Evolutionary conservation across 352 stramenopile genomes (phyloP).

Genomic region (Thalassiosira exigua): DNA sequence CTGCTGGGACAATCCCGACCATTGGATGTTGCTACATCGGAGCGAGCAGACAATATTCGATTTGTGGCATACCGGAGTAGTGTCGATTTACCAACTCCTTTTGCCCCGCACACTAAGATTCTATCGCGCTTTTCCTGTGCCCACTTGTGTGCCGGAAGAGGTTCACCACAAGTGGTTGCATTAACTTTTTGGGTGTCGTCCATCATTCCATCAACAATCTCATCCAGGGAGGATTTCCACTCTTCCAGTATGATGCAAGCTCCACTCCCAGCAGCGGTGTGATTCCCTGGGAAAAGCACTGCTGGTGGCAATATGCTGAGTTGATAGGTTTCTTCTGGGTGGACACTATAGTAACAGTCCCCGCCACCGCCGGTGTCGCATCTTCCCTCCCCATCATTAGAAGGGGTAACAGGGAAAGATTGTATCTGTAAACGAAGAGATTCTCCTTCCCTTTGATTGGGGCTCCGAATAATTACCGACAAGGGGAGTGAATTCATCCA

Average conservation of each 20-base stretch:
- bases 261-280: conserved; percentile 21
- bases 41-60: conserved; percentile 83
- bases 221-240: conserved; percentile 57
- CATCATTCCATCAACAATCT: conserved; percentile 39
- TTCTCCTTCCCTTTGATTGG: neutral
- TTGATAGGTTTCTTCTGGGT: conserved; percentile 35
- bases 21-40: conserved; percentile 15
- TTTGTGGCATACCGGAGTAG: conserved; percentile 94
- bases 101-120: conserved; percentile 92
- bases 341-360: conserved; percentile 30
- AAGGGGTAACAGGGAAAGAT: too few species aligned
- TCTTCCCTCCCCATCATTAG: conserved; percentile 2
- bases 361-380: neutral
- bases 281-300: conserved; percentile 22
- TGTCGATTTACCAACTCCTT: conserved; percentile 95
- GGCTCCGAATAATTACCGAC: conserved; percentile 18
- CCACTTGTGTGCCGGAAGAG: conserved; percentile 1
- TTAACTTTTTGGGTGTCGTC: conserved; percentile 1
- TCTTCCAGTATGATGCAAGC: conserved; percentile 40
- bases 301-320: conserved; percentile 30
- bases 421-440: conserved; percentile 31
- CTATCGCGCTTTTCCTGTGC: conserved; percentile 11
- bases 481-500: conserved; percentile 55
- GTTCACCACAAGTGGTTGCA: neutral
- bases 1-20: conserved; percentile 50